A percentile compares a stretch with the other conserved stretches of the same genome.
These are phyloP conservation scores for Aureobasidium vineae DNA, from an alignment of 2,329 filamentous ascomycete species.

Conservation along the genomic window DNA sequence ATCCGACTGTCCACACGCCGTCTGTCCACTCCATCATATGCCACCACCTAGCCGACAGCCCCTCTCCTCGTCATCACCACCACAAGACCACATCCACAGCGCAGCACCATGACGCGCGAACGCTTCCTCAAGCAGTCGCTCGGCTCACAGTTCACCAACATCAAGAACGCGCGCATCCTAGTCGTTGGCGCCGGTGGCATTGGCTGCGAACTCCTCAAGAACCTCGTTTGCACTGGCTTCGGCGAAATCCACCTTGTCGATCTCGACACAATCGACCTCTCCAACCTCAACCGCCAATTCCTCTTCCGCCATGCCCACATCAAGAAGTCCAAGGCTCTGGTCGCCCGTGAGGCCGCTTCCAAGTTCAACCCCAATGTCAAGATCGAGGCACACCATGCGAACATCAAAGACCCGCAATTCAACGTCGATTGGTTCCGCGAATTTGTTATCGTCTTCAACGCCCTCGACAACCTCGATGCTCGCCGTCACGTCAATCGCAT, in stretches of 20 bases:
- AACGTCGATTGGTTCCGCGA: constrained; percentile 81
- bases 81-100: neutral
- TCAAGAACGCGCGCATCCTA: constrained; percentile 78
- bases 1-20: neutral
- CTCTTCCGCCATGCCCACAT: constrained; percentile 96
- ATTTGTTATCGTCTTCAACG: constrained; percentile 92
- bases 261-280: constrained; percentile 96
- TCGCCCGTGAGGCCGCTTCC: constrained; percentile 87
- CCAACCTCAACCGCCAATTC: constrained; percentile 96
- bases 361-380: constrained; percentile 87
- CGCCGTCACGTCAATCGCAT: constrained; percentile 95
- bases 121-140: constrained; percentile 61
- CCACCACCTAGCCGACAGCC: neutral
- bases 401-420: constrained; percentile 89
- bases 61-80: neutral
- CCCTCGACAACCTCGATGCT: constrained; percentile 91
- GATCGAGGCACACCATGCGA: constrained; percentile 85
- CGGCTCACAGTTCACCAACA: constrained; percentile 61
- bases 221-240: constrained; percentile 87
- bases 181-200: constrained; percentile 97
- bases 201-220: constrained; percentile 96
- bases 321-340: constrained; percentile 92
- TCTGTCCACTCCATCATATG: neutral
- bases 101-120: constrained; percentile 49
- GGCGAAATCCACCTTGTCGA: constrained; percentile 93